These are phyloP conservation scores for Trypanosoma theileri DNA, from an alignment of 208 protist species.

Conservation along the genomic window DNA sequence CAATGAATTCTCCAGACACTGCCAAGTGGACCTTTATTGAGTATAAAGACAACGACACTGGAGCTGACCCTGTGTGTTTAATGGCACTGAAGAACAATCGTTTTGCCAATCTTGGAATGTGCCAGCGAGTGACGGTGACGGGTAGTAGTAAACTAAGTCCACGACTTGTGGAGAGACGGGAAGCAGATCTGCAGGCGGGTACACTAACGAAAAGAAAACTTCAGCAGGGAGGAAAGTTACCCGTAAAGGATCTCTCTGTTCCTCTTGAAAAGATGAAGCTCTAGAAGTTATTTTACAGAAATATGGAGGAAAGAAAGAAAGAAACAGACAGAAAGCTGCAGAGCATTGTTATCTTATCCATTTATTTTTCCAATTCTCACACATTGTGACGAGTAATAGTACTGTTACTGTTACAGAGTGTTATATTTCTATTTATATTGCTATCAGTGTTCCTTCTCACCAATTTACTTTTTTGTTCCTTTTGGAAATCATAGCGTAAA, in stretches of 20 bases:
- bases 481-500: too few species aligned
- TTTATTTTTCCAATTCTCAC: too few species aligned
- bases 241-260: slow-evolving; percentile 56
- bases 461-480: too few species aligned
- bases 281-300: slow-evolving; percentile 8
- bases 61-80: slow-evolving; percentile 39
- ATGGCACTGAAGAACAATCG: slow-evolving; percentile 64
- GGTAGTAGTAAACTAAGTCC: slow-evolving; percentile 47
- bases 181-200: slow-evolving; percentile 35
- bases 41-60: slow-evolving; percentile 46
- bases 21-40: slow-evolving; percentile 85
- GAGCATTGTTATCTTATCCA: too few species aligned
- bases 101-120: slow-evolving; percentile 69
- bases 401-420: too few species aligned
- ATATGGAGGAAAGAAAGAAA: background rate
- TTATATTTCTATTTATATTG: too few species aligned
- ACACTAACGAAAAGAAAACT: slow-evolving; percentile 35
- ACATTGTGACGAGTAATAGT: too few species aligned
- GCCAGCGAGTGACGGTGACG: slow-evolving; percentile 61
- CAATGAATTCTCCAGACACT: slow-evolving; percentile 61
- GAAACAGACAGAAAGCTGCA: too few species aligned
- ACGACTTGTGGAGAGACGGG: slow-evolving; percentile 29
- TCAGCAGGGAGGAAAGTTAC: slow-evolving; percentile 37
- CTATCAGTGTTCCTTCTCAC: too few species aligned
- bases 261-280: slow-evolving; percentile 58